phyloP scores from a whole-genome alignment of 495 filamentous ascomycete genomes.

The Penicilliopsis zonata region DNA sequence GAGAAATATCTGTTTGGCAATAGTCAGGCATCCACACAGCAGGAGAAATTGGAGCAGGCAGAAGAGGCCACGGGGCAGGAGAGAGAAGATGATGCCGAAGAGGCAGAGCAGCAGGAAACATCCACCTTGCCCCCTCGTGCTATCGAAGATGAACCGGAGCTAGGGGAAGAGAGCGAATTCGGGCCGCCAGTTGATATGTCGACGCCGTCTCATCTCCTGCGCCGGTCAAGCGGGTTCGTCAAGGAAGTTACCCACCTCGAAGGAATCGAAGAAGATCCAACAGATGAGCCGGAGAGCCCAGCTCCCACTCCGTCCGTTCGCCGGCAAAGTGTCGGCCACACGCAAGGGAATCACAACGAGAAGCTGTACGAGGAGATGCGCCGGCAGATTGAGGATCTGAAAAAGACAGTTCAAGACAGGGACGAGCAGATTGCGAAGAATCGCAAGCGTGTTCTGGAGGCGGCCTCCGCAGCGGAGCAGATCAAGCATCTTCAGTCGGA shows the following conservation, averaged over 20 bases:
- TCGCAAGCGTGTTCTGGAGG: conserved; percentile 21
- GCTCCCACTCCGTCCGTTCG: conserved; percentile 20
- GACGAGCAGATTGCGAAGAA: conserved; percentile 28
- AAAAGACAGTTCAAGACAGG: conserved; percentile 20
- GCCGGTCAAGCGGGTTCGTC: conserved; percentile 12
- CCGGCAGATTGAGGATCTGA: conserved; percentile 22
- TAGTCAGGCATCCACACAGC: conserved; percentile 12
- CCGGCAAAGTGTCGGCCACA: conserved; percentile 11
- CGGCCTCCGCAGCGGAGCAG: conserved; percentile 26
- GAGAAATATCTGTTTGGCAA: conserved; percentile 39
- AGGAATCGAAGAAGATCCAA: conserved; percentile 27
- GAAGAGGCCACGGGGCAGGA: conserved; percentile 9
- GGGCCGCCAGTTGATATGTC: conserved; percentile 36
- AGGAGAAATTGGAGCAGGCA: conserved; percentile 9
- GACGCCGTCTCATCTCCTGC: conserved; percentile 32
- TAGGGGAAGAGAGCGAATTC: conserved; percentile 33
- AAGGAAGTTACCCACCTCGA: conserved; percentile 30
- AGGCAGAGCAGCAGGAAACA: conserved; percentile 3
- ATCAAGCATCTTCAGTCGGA: conserved; percentile 28
- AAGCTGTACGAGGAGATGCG: conserved; percentile 16
- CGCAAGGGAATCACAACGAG: conserved; percentile 7
- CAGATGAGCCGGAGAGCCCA: conserved; percentile 15
- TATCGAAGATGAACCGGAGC: conserved; percentile 24
- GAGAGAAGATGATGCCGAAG: conserved; percentile 3
- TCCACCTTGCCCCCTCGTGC: conserved; percentile 15